These are phyloP conservation scores for Auriculariales sp. DNA, from an alignment of 768 basidiomycete genomes.

Conservation along the genomic window DNA sequence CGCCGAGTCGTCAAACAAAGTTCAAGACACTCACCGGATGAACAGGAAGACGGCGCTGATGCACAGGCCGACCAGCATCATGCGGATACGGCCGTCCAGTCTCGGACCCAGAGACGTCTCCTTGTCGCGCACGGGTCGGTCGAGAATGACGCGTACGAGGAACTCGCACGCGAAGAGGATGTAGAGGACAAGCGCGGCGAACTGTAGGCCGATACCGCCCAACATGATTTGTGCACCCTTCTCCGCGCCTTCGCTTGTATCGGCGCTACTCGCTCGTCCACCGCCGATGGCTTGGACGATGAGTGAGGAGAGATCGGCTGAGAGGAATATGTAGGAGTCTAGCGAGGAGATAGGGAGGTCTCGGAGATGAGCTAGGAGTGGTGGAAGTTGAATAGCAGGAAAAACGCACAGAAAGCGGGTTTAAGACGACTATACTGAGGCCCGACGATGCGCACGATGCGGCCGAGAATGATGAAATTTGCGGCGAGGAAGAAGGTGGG, in stretches of 20 bases:
- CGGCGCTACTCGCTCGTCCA: slow-evolving; percentile 30
- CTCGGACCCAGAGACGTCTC: no score
- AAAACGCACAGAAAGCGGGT: slow-evolving; percentile 26
- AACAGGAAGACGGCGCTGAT: slow-evolving; percentile 25
- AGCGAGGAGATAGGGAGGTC: no score
- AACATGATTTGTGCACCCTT: slow-evolving; percentile 46
- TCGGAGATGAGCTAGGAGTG: not conserved
- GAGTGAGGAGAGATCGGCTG: slow-evolving; percentile 39
- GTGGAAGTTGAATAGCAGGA: not conserved
- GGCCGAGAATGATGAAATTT: slow-evolving; percentile 38
- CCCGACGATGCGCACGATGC: slow-evolving; percentile 29
- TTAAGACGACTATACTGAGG: slow-evolving; percentile 34
- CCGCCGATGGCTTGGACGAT: slow-evolving; percentile 51
- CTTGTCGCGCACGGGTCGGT: slow-evolving; percentile 11
- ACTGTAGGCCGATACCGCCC: slow-evolving; percentile 46
- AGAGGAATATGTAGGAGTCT: slow-evolving; percentile 17
- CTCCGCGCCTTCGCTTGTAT: no score
- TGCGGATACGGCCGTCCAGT: slow-evolving; percentile 7
- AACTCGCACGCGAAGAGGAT: slow-evolving; percentile 28
- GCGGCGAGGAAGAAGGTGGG: slow-evolving; percentile 45
- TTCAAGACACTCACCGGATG: slow-evolving; percentile 25
- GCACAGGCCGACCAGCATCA: slow-evolving; percentile 12
- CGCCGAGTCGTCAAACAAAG: not conserved
- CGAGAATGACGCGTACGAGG: slow-evolving; percentile 22
- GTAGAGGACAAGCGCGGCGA: slow-evolving; percentile 30